Evolutionary conservation across 2,329 filamentous ascomycete genomes (phyloP), one percentile per base, ranked within the genome.

Genomic region (Penicillium sp.): DNA sequence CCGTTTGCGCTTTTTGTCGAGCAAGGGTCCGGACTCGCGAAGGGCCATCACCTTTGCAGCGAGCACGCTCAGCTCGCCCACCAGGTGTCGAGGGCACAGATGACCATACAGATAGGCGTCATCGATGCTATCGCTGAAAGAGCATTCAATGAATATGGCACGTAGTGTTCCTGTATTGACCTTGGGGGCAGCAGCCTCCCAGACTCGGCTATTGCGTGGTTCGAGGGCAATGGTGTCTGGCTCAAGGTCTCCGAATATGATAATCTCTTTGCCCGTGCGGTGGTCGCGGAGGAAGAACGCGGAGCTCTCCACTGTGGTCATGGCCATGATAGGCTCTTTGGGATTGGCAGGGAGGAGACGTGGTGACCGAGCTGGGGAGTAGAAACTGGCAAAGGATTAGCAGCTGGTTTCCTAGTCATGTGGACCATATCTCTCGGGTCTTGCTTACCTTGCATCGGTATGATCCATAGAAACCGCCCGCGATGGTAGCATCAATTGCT

Each of bases 221-320:
- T 86, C 89, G 2, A 94, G 77, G 0, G 92, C 96, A 27, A 98
- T 77, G 9, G 87, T 89, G 75, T 99, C 95, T 0, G 95, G 92
- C 71, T 99, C 95, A 39, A 98, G 91, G 66, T 99, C 95, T 18
- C 95, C 95, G 72, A 97, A 98, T 50, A 99, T 90, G 60, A 99
- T 85, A 2, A 98, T 85, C 75, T 99, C 94, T 35, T 84, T 84
- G 1, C 85, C 84, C 0, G 87, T 89, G 0, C 78, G 73, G 36
- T 88, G 81, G 60, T 95, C 90, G 39, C 91, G 89, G 64, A 99
- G 90, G 75, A 99, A 98, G 76, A 93, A 98, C 0, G 92, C 94
- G 18, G 92, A 95, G 63, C 91, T 96, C 73, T 97, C 92, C 60
- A 74, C 77, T 27, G 66, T 74, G 59, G 70, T 69, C 59, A 64